phyloP scores from a whole-genome alignment of 2,329 filamentous ascomycete species.

The Chaetomium olivaceum region DNA sequence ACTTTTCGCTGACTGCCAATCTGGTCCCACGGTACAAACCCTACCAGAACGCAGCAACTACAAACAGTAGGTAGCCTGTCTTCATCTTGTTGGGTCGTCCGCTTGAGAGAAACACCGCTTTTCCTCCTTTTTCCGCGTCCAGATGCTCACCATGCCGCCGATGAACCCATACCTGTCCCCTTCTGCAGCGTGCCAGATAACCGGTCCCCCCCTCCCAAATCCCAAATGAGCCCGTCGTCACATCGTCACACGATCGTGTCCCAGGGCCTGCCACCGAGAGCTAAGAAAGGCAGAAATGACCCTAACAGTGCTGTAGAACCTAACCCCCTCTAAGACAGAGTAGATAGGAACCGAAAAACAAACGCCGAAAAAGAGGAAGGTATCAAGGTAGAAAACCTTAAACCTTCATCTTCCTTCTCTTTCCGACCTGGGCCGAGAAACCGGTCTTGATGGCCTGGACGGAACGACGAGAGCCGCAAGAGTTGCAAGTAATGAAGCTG shows the following conservation, averaged over 20 bases:
- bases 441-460: conserved; percentile 99
- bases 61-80: neutral
- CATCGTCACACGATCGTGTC: conserved; percentile 23
- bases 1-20: conserved; percentile 19
- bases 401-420: conserved; percentile 91
- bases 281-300: conserved; percentile 11
- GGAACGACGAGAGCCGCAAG: conserved; percentile 77
- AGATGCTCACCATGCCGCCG: conserved; percentile 15
- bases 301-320: conserved; percentile 22
- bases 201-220: conserved; percentile 11
- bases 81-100: neutral
- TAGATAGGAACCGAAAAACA: conserved; percentile 23
- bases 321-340: conserved; percentile 17
- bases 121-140: neutral
- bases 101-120: conserved; percentile 3
- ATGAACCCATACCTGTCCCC: conserved; percentile 14
- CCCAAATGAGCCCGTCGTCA: conserved; percentile 20
- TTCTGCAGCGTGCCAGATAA: conserved; percentile 16
- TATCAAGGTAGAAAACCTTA: conserved; percentile 48
- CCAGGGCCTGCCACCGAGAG: conserved; percentile 20
- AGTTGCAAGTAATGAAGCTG: conserved; percentile 92
- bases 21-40: conserved; percentile 15
- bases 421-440: conserved; percentile 99
- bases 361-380: conserved; percentile 18
- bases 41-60: conserved; percentile 13